These are phyloP conservation scores for Hortiboletus flavorubellus DNA, from an alignment of 768 basidiomycete species.

Conservation along the genomic window DNA sequence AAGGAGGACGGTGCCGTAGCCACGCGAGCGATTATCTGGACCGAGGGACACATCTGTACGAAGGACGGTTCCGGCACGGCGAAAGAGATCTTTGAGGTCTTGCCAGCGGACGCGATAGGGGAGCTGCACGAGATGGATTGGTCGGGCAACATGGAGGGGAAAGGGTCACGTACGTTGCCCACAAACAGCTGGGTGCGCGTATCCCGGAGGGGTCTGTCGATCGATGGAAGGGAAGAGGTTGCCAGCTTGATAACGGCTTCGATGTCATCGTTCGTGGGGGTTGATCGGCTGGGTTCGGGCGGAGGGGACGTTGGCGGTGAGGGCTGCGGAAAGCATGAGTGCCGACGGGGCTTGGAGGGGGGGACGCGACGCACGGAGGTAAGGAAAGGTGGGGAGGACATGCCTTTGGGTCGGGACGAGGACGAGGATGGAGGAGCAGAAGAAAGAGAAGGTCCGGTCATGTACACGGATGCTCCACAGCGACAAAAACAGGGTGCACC, in stretches of 20 bases:
- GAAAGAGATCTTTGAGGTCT: slow-evolving; percentile 97
- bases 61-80: slow-evolving; percentile 88
- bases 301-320: slow-evolving; percentile 3
- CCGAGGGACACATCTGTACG: slow-evolving; percentile 76
- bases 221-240: slow-evolving; percentile 61
- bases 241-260: slow-evolving; percentile 91
- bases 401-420: not conserved
- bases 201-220: slow-evolving; percentile 62
- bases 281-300: slow-evolving; percentile 13
- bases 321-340: slow-evolving; percentile 9
- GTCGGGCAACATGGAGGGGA: not conserved
- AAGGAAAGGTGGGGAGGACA: slow-evolving; percentile 14
- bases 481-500: slow-evolving; percentile 34
- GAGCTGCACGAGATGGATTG: slow-evolving; percentile 49
- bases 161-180: slow-evolving; percentile 69
- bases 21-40: slow-evolving; percentile 88
- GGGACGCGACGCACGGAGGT: slow-evolving; percentile 1
- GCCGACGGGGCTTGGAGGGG: too few relatives aligned
- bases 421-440: slow-evolving; percentile 4
- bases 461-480: slow-evolving; percentile 34
- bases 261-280: slow-evolving; percentile 77
- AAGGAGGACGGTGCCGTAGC: slow-evolving; percentile 92
- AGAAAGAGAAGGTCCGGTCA: slow-evolving; percentile 15
- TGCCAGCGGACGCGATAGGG: slow-evolving; percentile 99
- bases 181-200: slow-evolving; percentile 95